These are phyloP conservation scores for Venturia asperata DNA, from an alignment of 2,329 filamentous ascomycete species.

Conservation along the genomic window DNA sequence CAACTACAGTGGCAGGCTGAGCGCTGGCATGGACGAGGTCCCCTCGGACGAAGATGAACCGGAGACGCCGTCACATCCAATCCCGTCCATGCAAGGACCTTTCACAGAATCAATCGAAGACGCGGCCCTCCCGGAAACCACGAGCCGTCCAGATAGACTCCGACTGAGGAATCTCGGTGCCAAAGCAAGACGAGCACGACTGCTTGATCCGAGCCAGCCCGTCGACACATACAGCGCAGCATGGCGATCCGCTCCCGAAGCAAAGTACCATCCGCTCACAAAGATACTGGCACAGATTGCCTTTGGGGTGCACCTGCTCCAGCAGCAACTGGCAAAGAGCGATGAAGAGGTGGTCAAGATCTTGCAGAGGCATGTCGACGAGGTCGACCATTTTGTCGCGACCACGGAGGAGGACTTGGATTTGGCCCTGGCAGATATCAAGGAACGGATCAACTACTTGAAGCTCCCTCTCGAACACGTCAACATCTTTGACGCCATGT, in stretches of 20 bases:
- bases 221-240: constrained; percentile 64
- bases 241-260: constrained; percentile 66
- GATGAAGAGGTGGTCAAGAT: constrained; percentile 83
- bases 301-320: constrained; percentile 83
- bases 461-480: constrained; percentile 78
- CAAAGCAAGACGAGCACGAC: constrained; percentile 54
- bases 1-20: constrained; percentile 2
- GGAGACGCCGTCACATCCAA: constrained; percentile 56
- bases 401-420: constrained; percentile 78
- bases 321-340: constrained; percentile 80
- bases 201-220: constrained; percentile 61
- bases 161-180: constrained; percentile 40
- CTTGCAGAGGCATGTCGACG: constrained; percentile 84
- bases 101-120: constrained; percentile 78
- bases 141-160: constrained; percentile 36
- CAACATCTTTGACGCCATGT: constrained; percentile 75
- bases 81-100: constrained; percentile 68
- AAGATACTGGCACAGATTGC: constrained; percentile 89
- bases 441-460: constrained; percentile 70
- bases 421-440: constrained; percentile 69
- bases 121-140: constrained; percentile 40
- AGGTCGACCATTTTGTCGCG: constrained; percentile 86
- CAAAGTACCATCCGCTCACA: constrained; percentile 75
- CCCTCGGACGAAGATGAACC: constrained; percentile 21
- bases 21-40: constrained; percentile 21